Base-by-base conservation (phyloP, 73 alveolate genomes). In the Paramecium sexaurelia region DNA sequence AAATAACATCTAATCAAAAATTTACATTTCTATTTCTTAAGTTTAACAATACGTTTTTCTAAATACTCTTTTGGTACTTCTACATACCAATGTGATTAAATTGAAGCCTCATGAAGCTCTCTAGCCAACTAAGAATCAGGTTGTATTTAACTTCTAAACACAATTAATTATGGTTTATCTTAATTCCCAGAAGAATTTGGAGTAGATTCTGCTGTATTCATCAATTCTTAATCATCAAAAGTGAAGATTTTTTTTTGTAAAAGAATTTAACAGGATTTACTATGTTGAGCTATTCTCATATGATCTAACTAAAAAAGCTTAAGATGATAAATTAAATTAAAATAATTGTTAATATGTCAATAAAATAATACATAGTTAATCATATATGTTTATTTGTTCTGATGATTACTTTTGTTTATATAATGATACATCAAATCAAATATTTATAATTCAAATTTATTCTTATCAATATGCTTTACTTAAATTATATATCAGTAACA, bases 51-150 rank as follows among this genome's bases (percentile, higher is more conserved):
- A 26, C 83, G 83, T 29, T 61, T 61, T 1, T 61, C 83, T 3
- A 61, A 24, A 61, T 32, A 29, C 43, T 61, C 43, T 26, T 29
- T 61, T 2, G 83, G 83, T 61, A 45, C 11, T 29, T 61, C 83
- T 1, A 61, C 43, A 32, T 29, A 61, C 83, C 83, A 61, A 61
- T 61, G 83, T 61, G 83, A 26, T 27, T 61, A n/a, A 10, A 61
- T 11, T 3, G 83, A 61, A 0, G 83, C 83, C 11, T 61, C 83
- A 61, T 61, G 83, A 29, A 61, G 43, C 47, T 61, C 83, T 61
- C 83, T 61, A 9, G 83, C 83, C 9, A 61, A 26, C 7, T 61
- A 32, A 1, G 83, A 61, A 32, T 61, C 83, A 61, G 83, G 45
- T 3, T 5, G 5, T 26, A 61, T 61, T 26, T 61, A 61, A 11